Base-by-base conservation (phyloP, 805 yeast species). In the Starmera amethionina region DNA sequence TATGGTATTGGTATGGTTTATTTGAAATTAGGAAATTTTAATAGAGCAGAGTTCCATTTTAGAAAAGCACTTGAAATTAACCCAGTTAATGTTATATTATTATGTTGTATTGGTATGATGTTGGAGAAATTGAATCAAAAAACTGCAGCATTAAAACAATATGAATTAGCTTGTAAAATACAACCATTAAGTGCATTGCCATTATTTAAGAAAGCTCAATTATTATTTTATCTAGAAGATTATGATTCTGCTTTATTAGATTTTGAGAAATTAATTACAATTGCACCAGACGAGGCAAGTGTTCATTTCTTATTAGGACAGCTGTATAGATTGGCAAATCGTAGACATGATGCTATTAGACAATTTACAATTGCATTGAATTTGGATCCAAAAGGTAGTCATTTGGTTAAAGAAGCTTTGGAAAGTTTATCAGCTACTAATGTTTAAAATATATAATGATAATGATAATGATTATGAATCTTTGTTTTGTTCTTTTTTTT, bases 1-100 rank as follows among this genome's bases (percentile, higher is more conserved):
- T 93, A 93, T 54, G 98, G 98, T 25, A 74, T 93, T 42, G 98
- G 97, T 8, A 87, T 88, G 90, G 94, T 88, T 27, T 82, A 80
- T 57, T 72, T 87, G 58, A 85, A 87, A 52, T 63, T 88, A 39
- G 97, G 97, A 5, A 88, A 86, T 50, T 78, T 78, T 53, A 77
- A 74, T 35, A 77, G 78, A 51, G 96, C 97, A 1, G 89, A 87
- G 52, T 75, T 77, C 46, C 94, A 87, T 59, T 87, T 90, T 64
- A 67, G 87, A 40, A 85, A 82, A 53, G 97, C 97, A 0, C 76
- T 84, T 13, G 75, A 81, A 31, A 86, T 93, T 37, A 93, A 93
- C 55, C 96, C 97, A 1, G 82, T 81, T 35, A 90, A 93, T 59
- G 83, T 86, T 4, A 88, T 93, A 34, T 68, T 93, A 50, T 76